phyloP scores from a whole-genome alignment of 2,329 filamentous ascomycete genomes.

The Dryadomyces quercivorus region DNA sequence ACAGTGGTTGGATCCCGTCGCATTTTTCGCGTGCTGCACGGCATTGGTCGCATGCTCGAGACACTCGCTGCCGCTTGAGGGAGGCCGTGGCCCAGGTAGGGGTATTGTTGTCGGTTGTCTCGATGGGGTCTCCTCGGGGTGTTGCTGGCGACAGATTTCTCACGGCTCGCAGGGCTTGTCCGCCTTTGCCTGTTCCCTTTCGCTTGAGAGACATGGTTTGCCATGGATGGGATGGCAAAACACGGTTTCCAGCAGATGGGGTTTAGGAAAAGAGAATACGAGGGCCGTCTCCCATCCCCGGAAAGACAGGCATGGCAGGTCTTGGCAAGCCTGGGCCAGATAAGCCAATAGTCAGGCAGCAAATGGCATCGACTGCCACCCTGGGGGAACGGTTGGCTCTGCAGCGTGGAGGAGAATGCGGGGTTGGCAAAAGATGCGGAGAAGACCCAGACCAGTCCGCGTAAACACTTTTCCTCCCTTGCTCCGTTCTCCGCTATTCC shows the following conservation, averaged over 20 bases:
- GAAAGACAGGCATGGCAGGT: no score
- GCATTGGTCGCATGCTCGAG: constrained; percentile 58
- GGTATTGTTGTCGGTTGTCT: background rate
- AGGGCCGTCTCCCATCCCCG: background rate
- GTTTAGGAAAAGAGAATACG: no score
- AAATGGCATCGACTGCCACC: background rate
- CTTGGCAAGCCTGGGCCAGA: background rate
- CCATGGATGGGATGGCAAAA: no score
- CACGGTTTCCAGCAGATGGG: no score
- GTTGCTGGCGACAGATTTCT: no score
- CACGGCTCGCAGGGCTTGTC: no score
- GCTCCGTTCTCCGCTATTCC: no score
- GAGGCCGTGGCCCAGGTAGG: background rate
- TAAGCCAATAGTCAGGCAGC: background rate
- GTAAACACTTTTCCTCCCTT: background rate
- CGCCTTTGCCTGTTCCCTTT: no score
- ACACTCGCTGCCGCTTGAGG: constrained; percentile 50
- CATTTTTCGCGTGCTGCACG: constrained; percentile 58
- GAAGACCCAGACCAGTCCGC: background rate
- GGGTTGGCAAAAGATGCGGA: background rate
- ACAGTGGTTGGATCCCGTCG: constrained; percentile 55
- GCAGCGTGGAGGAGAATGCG: background rate
- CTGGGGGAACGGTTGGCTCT: no score
- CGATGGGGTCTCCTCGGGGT: background rate
- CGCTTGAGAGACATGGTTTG: no score